Percentiles rank a stretch among this genome's conserved stretches.
phyloP scores from a whole-genome alignment of 441 rosid species.

The Populus hybrid region DNA sequence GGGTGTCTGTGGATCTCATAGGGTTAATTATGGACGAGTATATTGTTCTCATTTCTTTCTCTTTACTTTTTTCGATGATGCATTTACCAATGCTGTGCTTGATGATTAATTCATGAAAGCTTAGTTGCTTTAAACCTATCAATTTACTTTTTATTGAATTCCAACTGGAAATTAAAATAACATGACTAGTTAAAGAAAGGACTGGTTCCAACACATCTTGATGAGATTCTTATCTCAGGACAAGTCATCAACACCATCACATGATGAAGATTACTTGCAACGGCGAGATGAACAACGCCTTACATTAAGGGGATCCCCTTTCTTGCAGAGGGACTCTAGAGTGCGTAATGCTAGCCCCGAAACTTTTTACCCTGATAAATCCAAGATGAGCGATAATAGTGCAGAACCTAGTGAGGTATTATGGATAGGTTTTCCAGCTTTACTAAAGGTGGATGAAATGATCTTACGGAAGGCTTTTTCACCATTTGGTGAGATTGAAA shows the following conservation, averaged over 20 bases:
- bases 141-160: slow-evolving; percentile 14
- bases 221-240: slow-evolving; percentile 74
- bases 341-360: slow-evolving; percentile 63
- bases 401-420: slow-evolving; percentile 89
- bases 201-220: slow-evolving; percentile 37
- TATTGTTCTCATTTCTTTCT: background rate
- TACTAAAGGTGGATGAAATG: slow-evolving; percentile 73
- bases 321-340: slow-evolving; percentile 66
- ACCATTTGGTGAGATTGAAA: slow-evolving; percentile 87
- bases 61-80: background rate
- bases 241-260: slow-evolving; percentile 57
- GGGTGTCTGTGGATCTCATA: background rate
- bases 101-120: slow-evolving; percentile 4
- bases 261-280: slow-evolving; percentile 53
- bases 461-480: slow-evolving; percentile 76
- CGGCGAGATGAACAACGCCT: slow-evolving; percentile 62
- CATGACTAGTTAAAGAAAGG: slow-evolving; percentile 21
- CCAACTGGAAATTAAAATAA: slow-evolving; percentile 16
- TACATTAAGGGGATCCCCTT: slow-evolving; percentile 60
- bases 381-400: slow-evolving; percentile 57
- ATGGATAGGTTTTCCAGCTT: slow-evolving; percentile 94
- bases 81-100: background rate
- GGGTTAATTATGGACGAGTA: background rate
- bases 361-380: slow-evolving; percentile 45
- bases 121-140: slow-evolving; percentile 4